These are phyloP conservation scores for Fusarium lateritium DNA, from an alignment of 2,329 filamentous ascomycete species.

Conservation along the genomic window DNA sequence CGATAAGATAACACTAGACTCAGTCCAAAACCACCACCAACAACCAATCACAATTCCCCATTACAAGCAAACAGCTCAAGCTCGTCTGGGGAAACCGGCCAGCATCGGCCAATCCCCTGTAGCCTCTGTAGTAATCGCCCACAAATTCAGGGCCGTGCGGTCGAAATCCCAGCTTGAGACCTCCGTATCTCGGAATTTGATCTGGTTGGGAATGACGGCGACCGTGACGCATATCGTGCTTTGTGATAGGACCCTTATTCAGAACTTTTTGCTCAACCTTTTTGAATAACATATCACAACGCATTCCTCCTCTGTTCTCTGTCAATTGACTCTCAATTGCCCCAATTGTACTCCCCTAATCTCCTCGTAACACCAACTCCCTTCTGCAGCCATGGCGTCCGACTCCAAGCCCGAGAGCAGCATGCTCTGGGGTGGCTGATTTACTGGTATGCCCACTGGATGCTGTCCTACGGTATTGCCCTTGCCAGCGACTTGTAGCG, in stretches of 20 bases:
- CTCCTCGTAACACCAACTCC: background rate
- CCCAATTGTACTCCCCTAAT: background rate
- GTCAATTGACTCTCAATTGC: conserved; percentile 1
- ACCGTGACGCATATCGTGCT: conserved; percentile 13
- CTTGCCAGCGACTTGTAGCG: conserved; percentile 47
- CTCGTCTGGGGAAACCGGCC: conserved; percentile 15
- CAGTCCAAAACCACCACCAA: background rate
- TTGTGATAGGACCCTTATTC: conserved; percentile 15
- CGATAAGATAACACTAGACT: conserved; percentile 27
- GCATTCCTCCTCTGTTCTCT: conserved; percentile 9
- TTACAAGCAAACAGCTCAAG: background rate
- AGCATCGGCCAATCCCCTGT: conserved; percentile 1
- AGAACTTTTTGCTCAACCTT: conserved; percentile 20
- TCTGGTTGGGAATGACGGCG: conserved; percentile 4
- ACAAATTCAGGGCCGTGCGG: conserved; percentile 8
- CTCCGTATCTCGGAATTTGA: background rate
- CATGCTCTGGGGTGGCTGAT: conserved; percentile 64
- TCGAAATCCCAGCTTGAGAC: background rate
- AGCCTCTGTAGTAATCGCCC: background rate
- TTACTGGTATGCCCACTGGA: conserved; percentile 60
- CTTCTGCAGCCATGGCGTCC: conserved; percentile 47
- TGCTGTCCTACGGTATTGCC: conserved; percentile 44
- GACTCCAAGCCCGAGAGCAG: conserved; percentile 49
- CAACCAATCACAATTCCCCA: conserved; percentile 22
- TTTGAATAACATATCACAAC: conserved; percentile 7